phyloP scores from a whole-genome alignment of 768 basidiomycete genomes.

The Trametes cingulata region DNA sequence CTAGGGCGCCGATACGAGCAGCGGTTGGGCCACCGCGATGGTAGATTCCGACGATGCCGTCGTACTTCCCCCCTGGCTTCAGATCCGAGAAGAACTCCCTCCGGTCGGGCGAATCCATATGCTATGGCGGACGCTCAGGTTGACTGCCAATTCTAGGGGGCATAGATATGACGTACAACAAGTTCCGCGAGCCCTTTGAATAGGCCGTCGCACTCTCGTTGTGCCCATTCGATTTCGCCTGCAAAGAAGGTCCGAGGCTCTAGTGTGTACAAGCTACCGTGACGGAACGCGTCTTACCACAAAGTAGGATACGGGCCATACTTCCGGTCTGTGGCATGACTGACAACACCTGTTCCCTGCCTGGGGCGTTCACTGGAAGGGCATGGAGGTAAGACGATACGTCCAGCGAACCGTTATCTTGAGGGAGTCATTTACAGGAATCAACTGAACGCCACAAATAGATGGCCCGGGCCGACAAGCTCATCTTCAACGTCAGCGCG shows the following conservation, averaged over 20 bases:
- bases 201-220: slow-evolving; percentile 66
- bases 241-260: not conserved
- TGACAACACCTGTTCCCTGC: too few relatives aligned
- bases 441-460: too few relatives aligned
- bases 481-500: too few relatives aligned
- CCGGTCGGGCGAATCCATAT: slow-evolving; percentile 39
- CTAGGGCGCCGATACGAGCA: slow-evolving; percentile 69
- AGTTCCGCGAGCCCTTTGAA: slow-evolving; percentile 72
- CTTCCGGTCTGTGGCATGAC: not conserved
- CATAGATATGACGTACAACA: slow-evolving; percentile 55
- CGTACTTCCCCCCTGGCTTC: slow-evolving; percentile 69
- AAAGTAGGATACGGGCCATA: slow-evolving; percentile 26
- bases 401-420: too few relatives aligned
- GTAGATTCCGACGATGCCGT: slow-evolving; percentile 76
- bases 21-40: slow-evolving; percentile 65
- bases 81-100: slow-evolving; percentile 69
- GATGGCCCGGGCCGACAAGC: too few relatives aligned
- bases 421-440: too few relatives aligned
- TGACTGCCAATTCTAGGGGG: too few relatives aligned
- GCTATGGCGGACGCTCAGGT: too few relatives aligned
- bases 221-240: slow-evolving; percentile 78
- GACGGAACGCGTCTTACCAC: slow-evolving; percentile 22
- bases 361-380: too few relatives aligned
- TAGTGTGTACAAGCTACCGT: too few relatives aligned
- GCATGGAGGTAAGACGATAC: too few relatives aligned